Evolutionary conservation across 2,329 filamentous ascomycete genomes (phyloP), one percentile per base, ranked within the genome.

Genomic region (Fusarium neocosmosporiellum): DNA sequence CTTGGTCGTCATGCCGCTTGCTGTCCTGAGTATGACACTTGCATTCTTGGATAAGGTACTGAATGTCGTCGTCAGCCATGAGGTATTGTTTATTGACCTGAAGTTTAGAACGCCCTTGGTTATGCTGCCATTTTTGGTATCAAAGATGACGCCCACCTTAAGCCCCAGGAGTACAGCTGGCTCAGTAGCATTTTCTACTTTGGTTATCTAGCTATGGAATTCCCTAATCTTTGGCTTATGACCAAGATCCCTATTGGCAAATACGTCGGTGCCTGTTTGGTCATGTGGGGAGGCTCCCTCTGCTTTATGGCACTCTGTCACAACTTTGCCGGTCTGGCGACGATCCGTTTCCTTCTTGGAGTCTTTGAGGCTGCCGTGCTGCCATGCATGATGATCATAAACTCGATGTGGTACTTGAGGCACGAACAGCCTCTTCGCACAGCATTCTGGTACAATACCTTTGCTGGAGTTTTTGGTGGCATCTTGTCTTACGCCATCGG

Each of bases 81-180:
- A 29, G 4, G 9, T 27, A 34, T 10, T 14, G 16, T 13, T 5
- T 34, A 5, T 20, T 36, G 9, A 34, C 53, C 13, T 10, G 20
- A 10, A 20, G 10, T 16, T 9, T 11, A 54, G 50, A 54, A 54
- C 50, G 50, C 50, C 1, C 27, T 60, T 1, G 58, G 58, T 7
- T 60, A 66, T 20, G 70, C 70, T 2, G 70, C 67, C 4, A 50
- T 72, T 33, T 64, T 68, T 24, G 70, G 68, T 2, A 65, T 72
- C 37, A 62, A 64, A n/a, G 59, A 66, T 6, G 70, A 71, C 22
- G 59, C 70, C 7, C 43, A 75, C 63, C 76, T 79, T 50, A 61
- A 74, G 10, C 82, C 80, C 63, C 74, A 80, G 41, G 78, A 93
- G 82, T 94, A 91, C 78, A 88, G 86, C 41, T 94, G 92, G 92